These are phyloP conservation scores for Colletotrichum sp. DNA, from an alignment of 2,329 filamentous ascomycete species.

Conservation along the genomic window DNA sequence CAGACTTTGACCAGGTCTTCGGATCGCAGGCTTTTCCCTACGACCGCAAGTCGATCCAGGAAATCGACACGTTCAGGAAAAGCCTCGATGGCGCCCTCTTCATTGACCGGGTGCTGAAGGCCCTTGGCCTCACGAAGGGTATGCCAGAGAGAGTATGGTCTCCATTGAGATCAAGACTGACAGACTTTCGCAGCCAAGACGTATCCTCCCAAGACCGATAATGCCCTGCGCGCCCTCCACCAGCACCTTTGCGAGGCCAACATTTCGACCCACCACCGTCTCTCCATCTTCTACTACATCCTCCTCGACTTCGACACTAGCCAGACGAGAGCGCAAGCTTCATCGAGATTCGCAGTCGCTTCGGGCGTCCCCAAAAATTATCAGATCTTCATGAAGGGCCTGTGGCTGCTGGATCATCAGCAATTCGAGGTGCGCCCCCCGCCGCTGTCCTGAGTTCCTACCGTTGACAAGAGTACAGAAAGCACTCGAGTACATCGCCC, in stretches of 20 bases:
- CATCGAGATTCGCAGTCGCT: slow-evolving; percentile 62
- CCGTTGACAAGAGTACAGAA: slow-evolving; percentile 39
- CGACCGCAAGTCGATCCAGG: slow-evolving; percentile 62
- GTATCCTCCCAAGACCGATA: slow-evolving; percentile 77
- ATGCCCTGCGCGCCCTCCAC: slow-evolving; percentile 72
- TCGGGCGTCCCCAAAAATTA: slow-evolving; percentile 78
- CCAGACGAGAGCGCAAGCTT: slow-evolving; percentile 53
- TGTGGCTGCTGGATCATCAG: slow-evolving; percentile 80
- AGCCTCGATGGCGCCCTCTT: slow-evolving; percentile 74
- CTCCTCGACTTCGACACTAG: slow-evolving; percentile 73
- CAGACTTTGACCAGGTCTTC: slow-evolving; percentile 73
- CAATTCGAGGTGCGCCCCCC: slow-evolving; percentile 62
- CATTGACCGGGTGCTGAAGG: slow-evolving; percentile 77
- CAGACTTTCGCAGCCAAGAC: slow-evolving; percentile 50
- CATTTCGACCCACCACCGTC: slow-evolving; percentile 76
- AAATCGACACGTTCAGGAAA: slow-evolving; percentile 71
- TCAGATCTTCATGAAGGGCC: slow-evolving; percentile 78
- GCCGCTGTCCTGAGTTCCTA: too few species aligned
- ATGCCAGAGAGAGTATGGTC: slow-evolving; percentile 13
- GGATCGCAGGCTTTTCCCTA: slow-evolving; percentile 65
- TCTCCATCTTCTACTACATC: slow-evolving; percentile 84
- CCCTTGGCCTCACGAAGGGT: slow-evolving; percentile 75
- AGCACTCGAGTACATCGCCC: slow-evolving; percentile 77
- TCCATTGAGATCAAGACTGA: neutral
- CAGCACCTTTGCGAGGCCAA: slow-evolving; percentile 68